These are phyloP conservation scores for Omphalotus olearius DNA, from an alignment of 1,284 basidiomycete genomes.

Conservation along the genomic window DNA sequence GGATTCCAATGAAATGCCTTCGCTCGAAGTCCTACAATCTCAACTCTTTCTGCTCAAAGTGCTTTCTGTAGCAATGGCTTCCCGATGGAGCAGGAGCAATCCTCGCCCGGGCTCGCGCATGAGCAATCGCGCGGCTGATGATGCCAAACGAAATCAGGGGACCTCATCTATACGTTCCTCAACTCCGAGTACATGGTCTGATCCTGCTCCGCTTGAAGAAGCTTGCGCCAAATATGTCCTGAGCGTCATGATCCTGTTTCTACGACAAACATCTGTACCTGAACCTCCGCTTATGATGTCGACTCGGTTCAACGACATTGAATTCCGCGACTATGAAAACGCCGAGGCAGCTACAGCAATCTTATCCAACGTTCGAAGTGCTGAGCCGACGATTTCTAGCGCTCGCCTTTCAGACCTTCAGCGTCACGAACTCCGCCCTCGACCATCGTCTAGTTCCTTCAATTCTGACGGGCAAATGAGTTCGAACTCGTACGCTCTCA, in stretches of 20 bases:
- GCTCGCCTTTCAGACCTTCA: constrained; percentile 17
- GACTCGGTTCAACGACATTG: constrained; percentile 58
- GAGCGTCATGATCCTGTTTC: constrained; percentile 77
- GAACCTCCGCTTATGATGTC: constrained; percentile 59
- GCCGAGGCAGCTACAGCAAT: constrained; percentile 34
- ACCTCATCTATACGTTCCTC: constrained; percentile 26
- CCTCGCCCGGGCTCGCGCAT: constrained; percentile 37
- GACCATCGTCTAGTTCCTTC: constrained; percentile 42
- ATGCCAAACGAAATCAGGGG: constrained; percentile 20
- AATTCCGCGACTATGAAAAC: constrained; percentile 68
- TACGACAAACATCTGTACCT: constrained; percentile 65
- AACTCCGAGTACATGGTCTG: constrained; percentile 45
- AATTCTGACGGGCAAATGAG: constrained; percentile 33
- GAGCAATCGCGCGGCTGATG: constrained; percentile 29
- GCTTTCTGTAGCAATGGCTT: constrained; percentile 72
- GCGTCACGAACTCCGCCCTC: constrained; percentile 25
- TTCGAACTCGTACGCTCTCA: constrained; percentile 34
- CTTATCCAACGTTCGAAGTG: background rate
- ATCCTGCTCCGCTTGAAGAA: constrained; percentile 81
- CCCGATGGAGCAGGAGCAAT: constrained; percentile 58
- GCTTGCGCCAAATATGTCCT: constrained; percentile 83
- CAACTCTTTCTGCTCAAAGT: constrained; percentile 89
- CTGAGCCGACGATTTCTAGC: constrained; percentile 8
- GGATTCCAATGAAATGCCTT: constrained; percentile 46
- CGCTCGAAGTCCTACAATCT: constrained; percentile 80